phyloP scores from a whole-genome alignment of 192 early-diverging fungal species.

The Coemansia sp. region DNA sequence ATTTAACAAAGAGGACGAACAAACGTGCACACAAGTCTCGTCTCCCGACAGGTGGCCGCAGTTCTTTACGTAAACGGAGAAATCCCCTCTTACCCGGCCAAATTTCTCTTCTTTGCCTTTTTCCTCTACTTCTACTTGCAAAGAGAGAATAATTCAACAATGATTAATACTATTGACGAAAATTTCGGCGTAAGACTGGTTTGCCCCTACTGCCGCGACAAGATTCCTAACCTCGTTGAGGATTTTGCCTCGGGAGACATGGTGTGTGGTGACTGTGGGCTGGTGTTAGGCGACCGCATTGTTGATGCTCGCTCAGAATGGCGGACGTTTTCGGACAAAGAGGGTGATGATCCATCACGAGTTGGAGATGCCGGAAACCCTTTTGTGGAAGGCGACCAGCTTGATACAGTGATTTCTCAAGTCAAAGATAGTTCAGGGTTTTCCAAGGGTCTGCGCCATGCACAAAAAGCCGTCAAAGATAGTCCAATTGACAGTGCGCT shows the following conservation, averaged over 20 bases:
- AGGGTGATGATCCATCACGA: constrained; percentile 42
- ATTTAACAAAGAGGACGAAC: too few relatives aligned
- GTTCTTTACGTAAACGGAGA: too few relatives aligned
- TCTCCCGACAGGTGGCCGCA: too few relatives aligned
- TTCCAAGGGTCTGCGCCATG: constrained; percentile 31
- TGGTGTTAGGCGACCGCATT: constrained; percentile 88
- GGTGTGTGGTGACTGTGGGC: constrained; percentile 91
- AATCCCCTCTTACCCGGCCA: too few relatives aligned
- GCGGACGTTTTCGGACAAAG: constrained; percentile 58
- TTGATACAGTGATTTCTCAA: constrained; percentile 65
- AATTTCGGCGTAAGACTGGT: constrained; percentile 4
- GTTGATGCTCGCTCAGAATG: constrained; percentile 96
- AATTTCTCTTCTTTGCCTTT: too few relatives aligned
- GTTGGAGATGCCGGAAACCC: constrained; percentile 37
- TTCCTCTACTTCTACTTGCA: too few relatives aligned
- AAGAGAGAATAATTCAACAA: too few relatives aligned
- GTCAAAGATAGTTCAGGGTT: constrained; percentile 63
- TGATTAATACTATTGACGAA: background rate
- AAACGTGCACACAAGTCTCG: too few relatives aligned
- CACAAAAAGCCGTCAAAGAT: constrained; percentile 57
- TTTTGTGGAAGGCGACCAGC: constrained; percentile 30
- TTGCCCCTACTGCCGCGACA: constrained; percentile 77
- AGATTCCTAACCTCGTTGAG: constrained; percentile 86
- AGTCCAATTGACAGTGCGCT: constrained; percentile 69
- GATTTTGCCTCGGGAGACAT: constrained; percentile 90